A percentile compares a stretch with the other conserved stretches of the same genome.
Evolutionary conservation across 2,329 filamentous ascomycete genomes (phyloP).

Genomic region (Pyricularia sp.): DNA sequence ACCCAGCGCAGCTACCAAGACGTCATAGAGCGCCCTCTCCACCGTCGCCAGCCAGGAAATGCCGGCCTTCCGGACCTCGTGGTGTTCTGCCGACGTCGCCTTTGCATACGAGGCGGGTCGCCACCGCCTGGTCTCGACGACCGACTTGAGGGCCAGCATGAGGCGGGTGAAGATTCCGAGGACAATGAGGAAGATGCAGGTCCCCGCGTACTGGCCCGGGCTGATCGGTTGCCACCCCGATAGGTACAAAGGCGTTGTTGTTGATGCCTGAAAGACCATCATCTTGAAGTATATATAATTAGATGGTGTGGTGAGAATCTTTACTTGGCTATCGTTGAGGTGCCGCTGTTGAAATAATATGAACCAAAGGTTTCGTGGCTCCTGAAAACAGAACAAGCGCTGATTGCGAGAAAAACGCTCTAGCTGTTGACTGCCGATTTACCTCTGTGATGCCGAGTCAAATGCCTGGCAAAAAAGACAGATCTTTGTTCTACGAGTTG

Average conservation of each 20-base stretch:
- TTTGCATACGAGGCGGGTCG: not conserved
- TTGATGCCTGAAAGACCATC: constrained; percentile 36
- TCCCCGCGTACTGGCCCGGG: constrained; percentile 49
- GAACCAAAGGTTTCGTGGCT: not conserved
- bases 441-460: not conserved
- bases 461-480: not conserved
- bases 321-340: not conserved
- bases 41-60: not conserved
- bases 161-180: constrained; percentile 45
- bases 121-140: constrained; percentile 34
- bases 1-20: constrained; percentile 46
- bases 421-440: not conserved
- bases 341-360: not conserved
- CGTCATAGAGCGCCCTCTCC: constrained; percentile 31
- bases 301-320: not conserved
- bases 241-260: constrained; percentile 48
- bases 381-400: not conserved
- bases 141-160: constrained; percentile 48
- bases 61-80: not conserved
- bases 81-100: not conserved
- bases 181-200: constrained; percentile 57
- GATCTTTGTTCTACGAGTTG: not conserved
- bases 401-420: not conserved
- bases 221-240: constrained; percentile 46
- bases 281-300: not conserved